phyloP scores from a whole-genome alignment of 306 rosid genomes.

The Dryas drummondii region DNA sequence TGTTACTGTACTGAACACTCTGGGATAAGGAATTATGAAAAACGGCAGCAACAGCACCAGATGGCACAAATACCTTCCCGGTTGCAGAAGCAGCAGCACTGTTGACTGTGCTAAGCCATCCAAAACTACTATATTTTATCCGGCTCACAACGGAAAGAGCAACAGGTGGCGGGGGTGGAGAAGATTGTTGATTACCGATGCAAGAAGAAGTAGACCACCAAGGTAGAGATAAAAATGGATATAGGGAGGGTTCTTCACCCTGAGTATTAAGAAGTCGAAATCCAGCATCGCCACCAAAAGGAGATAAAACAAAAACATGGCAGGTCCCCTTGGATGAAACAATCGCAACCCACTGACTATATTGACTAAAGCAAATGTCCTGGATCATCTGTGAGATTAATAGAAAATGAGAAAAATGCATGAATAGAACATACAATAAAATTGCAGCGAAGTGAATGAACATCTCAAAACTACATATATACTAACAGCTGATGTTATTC shows the following conservation, averaged over 20 bases:
- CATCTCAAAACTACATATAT: slow-evolving; percentile 17
- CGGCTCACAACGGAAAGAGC: slow-evolving; percentile 85
- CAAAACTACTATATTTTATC: slow-evolving; percentile 83
- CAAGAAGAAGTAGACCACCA: slow-evolving; percentile 81
- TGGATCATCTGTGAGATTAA: slow-evolving; percentile 69
- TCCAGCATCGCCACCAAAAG: slow-evolving; percentile 89
- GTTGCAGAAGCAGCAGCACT: slow-evolving; percentile 52
- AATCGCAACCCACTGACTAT: slow-evolving; percentile 88
- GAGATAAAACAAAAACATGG: slow-evolving; percentile 76
- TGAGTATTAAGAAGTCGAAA: slow-evolving; percentile 55
- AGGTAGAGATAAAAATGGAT: slow-evolving; percentile 68
- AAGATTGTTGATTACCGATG: slow-evolving; percentile 51
- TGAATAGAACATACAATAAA: slow-evolving; percentile 17
- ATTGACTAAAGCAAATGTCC: slow-evolving; percentile 88
- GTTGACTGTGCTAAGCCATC: slow-evolving; percentile 83
- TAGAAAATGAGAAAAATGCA: slow-evolving; percentile 10
- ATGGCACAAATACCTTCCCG: slow-evolving; percentile 86
- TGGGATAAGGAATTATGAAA: slow-evolving; percentile 71
- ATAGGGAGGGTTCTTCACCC: slow-evolving; percentile 64
- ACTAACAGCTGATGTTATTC: slow-evolving; percentile 93
- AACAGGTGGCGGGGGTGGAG: slow-evolving; percentile 72
- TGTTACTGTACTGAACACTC: slow-evolving; percentile 43
- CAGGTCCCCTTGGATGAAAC: slow-evolving; percentile 93
- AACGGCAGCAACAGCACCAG: slow-evolving; percentile 88
- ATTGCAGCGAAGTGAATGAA: slow-evolving; percentile 16